Evolutionary conservation across 148 eudicot species (phyloP).

Genomic region (Euryodendron excelsum): DNA sequence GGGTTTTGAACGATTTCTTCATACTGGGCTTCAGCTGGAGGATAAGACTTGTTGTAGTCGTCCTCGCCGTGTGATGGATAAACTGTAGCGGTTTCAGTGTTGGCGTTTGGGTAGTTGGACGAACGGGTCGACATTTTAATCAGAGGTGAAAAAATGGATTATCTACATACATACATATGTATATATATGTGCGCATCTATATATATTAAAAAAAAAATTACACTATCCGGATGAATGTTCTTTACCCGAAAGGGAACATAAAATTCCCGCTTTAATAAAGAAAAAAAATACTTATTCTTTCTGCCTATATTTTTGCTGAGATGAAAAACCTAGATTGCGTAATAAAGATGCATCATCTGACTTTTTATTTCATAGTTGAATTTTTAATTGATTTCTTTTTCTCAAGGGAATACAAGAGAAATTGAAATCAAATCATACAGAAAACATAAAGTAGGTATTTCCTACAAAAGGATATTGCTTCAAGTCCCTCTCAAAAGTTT

Average conservation of each 20-base stretch:
- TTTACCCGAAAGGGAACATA: not conserved
- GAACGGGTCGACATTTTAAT: slow-evolving; percentile 13
- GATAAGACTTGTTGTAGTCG: slow-evolving; percentile 15
- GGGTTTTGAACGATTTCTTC: slow-evolving; percentile 35
- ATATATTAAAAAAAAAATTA: not conserved
- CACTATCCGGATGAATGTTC: not conserved
- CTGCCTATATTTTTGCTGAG: no score
- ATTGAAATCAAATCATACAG: no score
- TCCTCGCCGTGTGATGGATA: not conserved
- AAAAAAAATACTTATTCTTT: no score
- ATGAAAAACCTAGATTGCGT: no score
- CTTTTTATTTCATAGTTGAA: no score
- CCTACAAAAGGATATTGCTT: no score
- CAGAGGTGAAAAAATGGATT: slow-evolving; percentile 9
- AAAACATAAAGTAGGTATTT: no score
- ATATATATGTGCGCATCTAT: not conserved
- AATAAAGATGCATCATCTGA: no score
- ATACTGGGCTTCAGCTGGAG: slow-evolving; percentile 37
- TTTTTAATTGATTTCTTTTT: no score
- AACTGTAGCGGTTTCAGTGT: slow-evolving; percentile 2
- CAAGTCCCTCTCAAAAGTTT: no score
- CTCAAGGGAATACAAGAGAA: no score
- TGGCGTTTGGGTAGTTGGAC: slow-evolving; percentile 8
- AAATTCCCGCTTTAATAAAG: no score
- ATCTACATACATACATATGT: not conserved